Base-by-base conservation (phyloP, 1,139 yeast genomes). In the Pichia cactophila region DNA sequence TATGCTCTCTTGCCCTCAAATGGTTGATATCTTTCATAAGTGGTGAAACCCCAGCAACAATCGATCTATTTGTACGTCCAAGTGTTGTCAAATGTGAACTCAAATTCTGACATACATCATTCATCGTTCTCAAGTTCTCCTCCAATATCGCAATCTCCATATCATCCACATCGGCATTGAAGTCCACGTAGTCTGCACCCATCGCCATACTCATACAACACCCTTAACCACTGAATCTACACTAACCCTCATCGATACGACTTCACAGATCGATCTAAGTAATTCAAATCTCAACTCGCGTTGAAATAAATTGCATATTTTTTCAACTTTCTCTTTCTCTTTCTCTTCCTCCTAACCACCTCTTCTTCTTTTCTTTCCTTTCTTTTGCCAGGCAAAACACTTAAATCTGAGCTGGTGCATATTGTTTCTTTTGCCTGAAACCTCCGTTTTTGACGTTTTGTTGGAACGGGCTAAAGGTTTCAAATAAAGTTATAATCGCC, bases 71-170 rank as follows among this genome's bases (percentile, higher is more conserved):
- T 46, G 80, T 78, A 33, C 65, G 65, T 3, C 86, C 75, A 43
- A 89, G 77, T 45, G 69, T 72, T 43, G 66, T 68, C 38, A 89
- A 68, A 1, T 88, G 80, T 38, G 69, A 65, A 17, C 80, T 72
- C 49, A 89, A 81, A 45, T 76, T 69, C 4, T 68, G 65, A 29
- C 89, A 78, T 39, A 88, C 66, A 20, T 73, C 74, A 43, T 76
- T 75, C 7, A 89, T 78, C 51, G 78, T 75, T 46, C 73, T 66
- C 36, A 89, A 70, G 50, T 86, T 83, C 60, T 86, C 94, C 50
- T 86, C 86, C 41, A 89, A 72, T 10, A 89, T 89, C 3, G 88
- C 82, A 44, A 87, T 82, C 58, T 88, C 96, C 3, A 94, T 90
- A 63, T 86, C 95, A 61, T 29, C 33, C 86, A 95, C 2, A 81